Conservation (phyloP, 139 green algal species). For the Picochlorum sp. region DNA sequence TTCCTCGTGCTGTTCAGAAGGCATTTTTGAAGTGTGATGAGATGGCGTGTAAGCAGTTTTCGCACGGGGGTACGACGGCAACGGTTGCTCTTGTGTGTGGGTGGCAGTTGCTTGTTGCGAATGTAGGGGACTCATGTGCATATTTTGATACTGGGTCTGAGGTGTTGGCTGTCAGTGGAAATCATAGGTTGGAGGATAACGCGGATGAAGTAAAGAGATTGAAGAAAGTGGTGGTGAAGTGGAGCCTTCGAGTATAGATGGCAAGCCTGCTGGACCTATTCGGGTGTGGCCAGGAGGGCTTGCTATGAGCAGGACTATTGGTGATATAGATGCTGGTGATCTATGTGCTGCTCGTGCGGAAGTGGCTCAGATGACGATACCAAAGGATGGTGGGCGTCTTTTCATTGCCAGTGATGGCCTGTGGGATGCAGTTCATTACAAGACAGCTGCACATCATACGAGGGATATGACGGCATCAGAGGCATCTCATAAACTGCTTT, state of each 20-base stretch:
- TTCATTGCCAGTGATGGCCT: slow-evolving; percentile 84
- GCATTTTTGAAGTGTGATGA: slow-evolving; percentile 17
- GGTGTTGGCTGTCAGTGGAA: slow-evolving; percentile 51
- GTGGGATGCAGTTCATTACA: slow-evolving; percentile 74
- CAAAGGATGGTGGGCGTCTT: slow-evolving; percentile 61
- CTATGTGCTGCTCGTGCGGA: slow-evolving; percentile 45
- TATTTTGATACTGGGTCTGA: slow-evolving; percentile 59
- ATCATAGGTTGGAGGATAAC: slow-evolving; percentile 64
- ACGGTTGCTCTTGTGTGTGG: slow-evolving; percentile 60
- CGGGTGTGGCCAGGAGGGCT: slow-evolving; percentile 86
- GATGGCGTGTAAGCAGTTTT: slow-evolving; percentile 9
- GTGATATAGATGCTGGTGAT: slow-evolving; percentile 51
- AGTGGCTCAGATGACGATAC: slow-evolving; percentile 59
- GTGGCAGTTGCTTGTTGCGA: slow-evolving; percentile 50
- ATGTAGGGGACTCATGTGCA: slow-evolving; percentile 52
- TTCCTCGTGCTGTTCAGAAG: slow-evolving; percentile 9
- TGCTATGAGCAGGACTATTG: slow-evolving; percentile 75
- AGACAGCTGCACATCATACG: slow-evolving; percentile 45
- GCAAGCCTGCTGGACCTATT: slow-evolving; percentile 50
- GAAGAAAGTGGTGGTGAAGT: slow-evolving; percentile 45
- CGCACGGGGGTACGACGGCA: slow-evolving; percentile 59
- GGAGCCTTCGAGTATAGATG: slow-evolving; percentile 9
- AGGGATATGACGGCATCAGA: slow-evolving; percentile 37
- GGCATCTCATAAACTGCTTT: slow-evolving; percentile 43
- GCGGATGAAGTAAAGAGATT: slow-evolving; percentile 56